Conservation (phyloP, 768 basidiomycete genomes). For the Lactarius tabidus region DNA sequence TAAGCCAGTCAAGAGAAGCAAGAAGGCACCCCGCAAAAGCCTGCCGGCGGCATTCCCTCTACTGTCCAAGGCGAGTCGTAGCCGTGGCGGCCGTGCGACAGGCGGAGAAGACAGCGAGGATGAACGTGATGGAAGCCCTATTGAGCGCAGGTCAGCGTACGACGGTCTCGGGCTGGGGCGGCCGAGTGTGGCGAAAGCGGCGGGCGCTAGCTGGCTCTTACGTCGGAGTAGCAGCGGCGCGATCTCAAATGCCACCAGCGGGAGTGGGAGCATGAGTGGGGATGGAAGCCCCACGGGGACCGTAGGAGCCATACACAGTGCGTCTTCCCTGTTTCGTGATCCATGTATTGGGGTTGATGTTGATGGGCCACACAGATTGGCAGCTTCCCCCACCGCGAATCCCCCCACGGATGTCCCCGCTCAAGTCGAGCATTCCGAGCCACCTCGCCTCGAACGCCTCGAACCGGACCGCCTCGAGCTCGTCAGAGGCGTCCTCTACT, state of each 20-base stretch:
- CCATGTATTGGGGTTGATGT: background rate
- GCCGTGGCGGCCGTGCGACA: conserved; percentile 7
- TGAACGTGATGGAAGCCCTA: conserved; percentile 56
- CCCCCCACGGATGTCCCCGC: conserved; percentile 48
- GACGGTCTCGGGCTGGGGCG: conserved; percentile 63
- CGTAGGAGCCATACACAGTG: conserved; percentile 55
- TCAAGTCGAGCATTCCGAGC: conserved; percentile 34
- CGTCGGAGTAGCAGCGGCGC: conserved; percentile 78
- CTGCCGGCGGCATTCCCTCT: conserved; percentile 67
- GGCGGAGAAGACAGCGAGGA: conserved; percentile 54
- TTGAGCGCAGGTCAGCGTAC: conserved; percentile 51
- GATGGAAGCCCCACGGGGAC: conserved; percentile 47
- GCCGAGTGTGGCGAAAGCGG: conserved; percentile 36
- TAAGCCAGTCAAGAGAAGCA: conserved; percentile 34
- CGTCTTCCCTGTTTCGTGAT: conserved; percentile 35
- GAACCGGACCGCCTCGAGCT: conserved; percentile 53
- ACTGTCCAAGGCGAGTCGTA: conserved; percentile 29
- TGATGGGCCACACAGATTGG: conserved; percentile 43
- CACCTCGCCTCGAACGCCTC: conserved; percentile 36
- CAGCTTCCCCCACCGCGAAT: conserved; percentile 48
- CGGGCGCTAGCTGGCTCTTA: conserved; percentile 57
- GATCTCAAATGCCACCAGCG: conserved; percentile 52
- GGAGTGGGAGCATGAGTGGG: conserved; percentile 51
- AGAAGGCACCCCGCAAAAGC: conserved; percentile 62
- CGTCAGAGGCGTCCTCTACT: conserved; percentile 43